Base-by-base conservation (phyloP, 257 asterid genomes). In the Parsonsia alboflavescens region DNA sequence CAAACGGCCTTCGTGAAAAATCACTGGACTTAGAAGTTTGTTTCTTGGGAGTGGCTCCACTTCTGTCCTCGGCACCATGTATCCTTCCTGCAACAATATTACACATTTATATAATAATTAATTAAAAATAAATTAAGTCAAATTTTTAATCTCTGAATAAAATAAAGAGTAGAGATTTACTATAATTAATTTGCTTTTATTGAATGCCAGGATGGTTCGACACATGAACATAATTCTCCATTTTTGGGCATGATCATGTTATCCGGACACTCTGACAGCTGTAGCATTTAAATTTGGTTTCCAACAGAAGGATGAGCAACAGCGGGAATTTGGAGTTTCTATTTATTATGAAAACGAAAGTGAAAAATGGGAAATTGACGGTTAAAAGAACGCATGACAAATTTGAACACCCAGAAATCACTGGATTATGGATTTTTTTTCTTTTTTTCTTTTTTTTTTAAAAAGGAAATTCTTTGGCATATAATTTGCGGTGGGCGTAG, bases 1-100 rank as follows among this genome's bases (percentile, higher is more conserved):
- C 8, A 90, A 72, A 44, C 97, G 96, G 24, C 97, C 99, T 61
- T 94, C 97, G 71, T 92, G 99, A 54, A 94, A 94, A 30, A 92
- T 94, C 28, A 92, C 87, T 11, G 95, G 96, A 17, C 88, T 76
- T 2, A 86, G 72, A 30, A 92, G 92, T 68, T 90, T 89, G 85
- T 88, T 83, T 80, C 92, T 80, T 9, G 95, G 83, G 0, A 94
- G 68, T 11, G 99, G 88, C 28, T 85, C 85, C 0, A 54, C 36
- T 77, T 77, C 86, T 67, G 88, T 80, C 73, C 83, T 81, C 2
- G 93, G 86, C 73, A 94, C 97, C 83, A 88, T 83, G 88, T 82
- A 94, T 0, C 87, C 96, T 68, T 92, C 97, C 98, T 94, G 93
- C 69, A 48, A 48, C 15, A 9, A 48, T 59, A 10, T 73, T 28